phyloP scores from a whole-genome alignment of 2,329 filamentous ascomycete species.

The Zalaria obscura region DNA sequence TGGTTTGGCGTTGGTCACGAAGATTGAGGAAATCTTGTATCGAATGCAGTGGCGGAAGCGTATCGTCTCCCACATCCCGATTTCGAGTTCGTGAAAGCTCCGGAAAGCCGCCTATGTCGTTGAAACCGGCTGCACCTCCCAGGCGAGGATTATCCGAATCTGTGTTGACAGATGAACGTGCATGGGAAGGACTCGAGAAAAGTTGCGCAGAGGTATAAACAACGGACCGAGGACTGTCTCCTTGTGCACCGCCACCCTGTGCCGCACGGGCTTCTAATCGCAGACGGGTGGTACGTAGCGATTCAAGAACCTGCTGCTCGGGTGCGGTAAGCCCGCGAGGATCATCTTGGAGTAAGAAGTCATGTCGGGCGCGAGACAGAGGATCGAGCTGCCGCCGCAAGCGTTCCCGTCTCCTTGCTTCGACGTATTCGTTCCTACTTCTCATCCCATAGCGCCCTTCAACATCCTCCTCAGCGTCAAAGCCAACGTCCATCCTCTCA shows the following conservation, averaged over 20 bases:
- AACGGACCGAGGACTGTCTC: constrained; percentile 23
- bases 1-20: not conserved
- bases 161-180: not conserved
- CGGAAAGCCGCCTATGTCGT: constrained; percentile 4
- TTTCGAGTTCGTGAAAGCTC: constrained; percentile 2
- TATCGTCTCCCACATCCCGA: constrained; percentile 1
- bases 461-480: no score
- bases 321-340: constrained; percentile 29
- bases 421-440: constrained; percentile 23
- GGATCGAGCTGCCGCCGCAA: constrained; percentile 7
- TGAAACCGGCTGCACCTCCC: constrained; percentile 1
- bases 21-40: constrained; percentile 4
- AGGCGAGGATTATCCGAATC: constrained; percentile 1
- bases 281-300: constrained; percentile 28
- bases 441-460: no score
- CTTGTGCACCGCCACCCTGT: constrained; percentile 11
- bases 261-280: constrained; percentile 22
- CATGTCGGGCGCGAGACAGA: constrained; percentile 15
- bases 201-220: constrained; percentile 25
- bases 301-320: constrained; percentile 31
- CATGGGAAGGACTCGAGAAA: constrained; percentile 7
- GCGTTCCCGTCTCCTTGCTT: constrained; percentile 21
- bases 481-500: no score
- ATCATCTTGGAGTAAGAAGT: constrained; percentile 25
- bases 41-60: constrained; percentile 4